Evolutionary conservation across 768 basidiomycete genomes (phyloP).

Genomic region (Lentinula detonsa): DNA sequence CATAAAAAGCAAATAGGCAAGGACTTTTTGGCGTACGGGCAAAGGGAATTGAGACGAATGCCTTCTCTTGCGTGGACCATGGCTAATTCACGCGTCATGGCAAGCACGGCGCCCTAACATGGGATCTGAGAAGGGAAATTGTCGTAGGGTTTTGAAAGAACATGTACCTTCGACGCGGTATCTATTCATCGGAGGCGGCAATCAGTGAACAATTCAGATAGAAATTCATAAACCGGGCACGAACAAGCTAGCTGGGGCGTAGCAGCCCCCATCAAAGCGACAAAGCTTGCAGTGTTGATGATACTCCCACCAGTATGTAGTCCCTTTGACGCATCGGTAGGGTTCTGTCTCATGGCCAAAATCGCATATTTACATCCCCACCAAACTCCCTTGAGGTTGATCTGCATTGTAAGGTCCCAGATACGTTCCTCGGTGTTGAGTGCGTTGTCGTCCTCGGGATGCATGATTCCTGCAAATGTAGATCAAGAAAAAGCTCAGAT

Average conservation of each 20-base stretch:
- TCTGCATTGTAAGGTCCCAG: slow-evolving; percentile 90
- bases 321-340: slow-evolving; percentile 73
- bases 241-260: slow-evolving; percentile 97
- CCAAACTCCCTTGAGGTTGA: slow-evolving; percentile 99
- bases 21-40: slow-evolving; percentile 63
- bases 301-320: slow-evolving; percentile 83
- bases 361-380: slow-evolving; percentile 99
- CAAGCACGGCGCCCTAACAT: slow-evolving; percentile 87
- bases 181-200: slow-evolving; percentile 37
- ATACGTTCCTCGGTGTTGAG: slow-evolving; percentile 94
- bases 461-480: slow-evolving; percentile 81
- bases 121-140: not conserved
- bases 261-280: slow-evolving; percentile 92
- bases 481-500: not conserved
- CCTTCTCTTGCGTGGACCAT: slow-evolving; percentile 98
- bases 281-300: slow-evolving; percentile 98
- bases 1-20: not conserved
- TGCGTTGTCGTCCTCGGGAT: slow-evolving; percentile 89
- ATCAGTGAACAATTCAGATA: slow-evolving; percentile 6
- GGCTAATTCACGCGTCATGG: slow-evolving; percentile 96
- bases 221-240: slow-evolving; percentile 21
- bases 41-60: slow-evolving; percentile 92
- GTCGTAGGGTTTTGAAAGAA: not conserved
- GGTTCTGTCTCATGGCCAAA: slow-evolving; percentile 91
- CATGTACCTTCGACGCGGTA: slow-evolving; percentile 83